Conservation (phyloP, 2,329 filamentous ascomycete genomes). For the Thielaviopsis ethacetica region DNA sequence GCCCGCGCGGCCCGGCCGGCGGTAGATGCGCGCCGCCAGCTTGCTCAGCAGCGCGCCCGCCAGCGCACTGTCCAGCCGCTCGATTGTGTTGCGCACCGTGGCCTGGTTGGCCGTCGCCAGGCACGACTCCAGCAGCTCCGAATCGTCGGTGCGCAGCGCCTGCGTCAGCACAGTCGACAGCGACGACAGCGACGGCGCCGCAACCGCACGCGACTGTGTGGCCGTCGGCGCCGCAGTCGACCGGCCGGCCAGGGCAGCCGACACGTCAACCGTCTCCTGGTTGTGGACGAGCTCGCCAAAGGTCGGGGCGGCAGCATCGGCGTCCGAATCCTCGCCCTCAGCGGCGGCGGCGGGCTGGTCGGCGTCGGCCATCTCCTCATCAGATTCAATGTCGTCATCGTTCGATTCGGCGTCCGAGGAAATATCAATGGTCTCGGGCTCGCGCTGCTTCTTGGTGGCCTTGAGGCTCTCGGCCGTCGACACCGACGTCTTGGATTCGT, state of each 20-base stretch:
- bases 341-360: conserved; percentile 15
- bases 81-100: conserved; percentile 76
- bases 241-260: conserved; percentile 32
- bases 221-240: conserved; percentile 14
- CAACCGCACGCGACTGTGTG: conserved; percentile 23
- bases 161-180: conserved; percentile 87
- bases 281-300: conserved; percentile 77
- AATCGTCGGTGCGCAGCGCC: conserved; percentile 82
- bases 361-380: conserved; percentile 22
- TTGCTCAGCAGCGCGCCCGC: conserved; percentile 66
- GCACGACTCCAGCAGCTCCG: conserved; percentile 78
- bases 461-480: conserved; percentile 25
- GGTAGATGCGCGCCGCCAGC: conserved; percentile 73
- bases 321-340: conserved; percentile 21
- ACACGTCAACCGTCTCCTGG: conserved; percentile 61
- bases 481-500: conserved; percentile 42
- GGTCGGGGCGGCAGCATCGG: conserved; percentile 42
- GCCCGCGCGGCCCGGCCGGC: conserved; percentile 74
- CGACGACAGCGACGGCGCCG: conserved; percentile 57
- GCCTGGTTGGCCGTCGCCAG: conserved; percentile 61
- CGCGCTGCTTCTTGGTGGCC: conserved; percentile 17
- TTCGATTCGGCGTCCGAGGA: conserved; percentile 38
- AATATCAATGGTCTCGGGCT: conserved; percentile 35
- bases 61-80: conserved; percentile 72
- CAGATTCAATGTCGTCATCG: conserved; percentile 28